Evolutionary conservation across 2,329 filamentous ascomycete genomes (phyloP).

Genomic region (Lasiodiplodia sp.): DNA sequence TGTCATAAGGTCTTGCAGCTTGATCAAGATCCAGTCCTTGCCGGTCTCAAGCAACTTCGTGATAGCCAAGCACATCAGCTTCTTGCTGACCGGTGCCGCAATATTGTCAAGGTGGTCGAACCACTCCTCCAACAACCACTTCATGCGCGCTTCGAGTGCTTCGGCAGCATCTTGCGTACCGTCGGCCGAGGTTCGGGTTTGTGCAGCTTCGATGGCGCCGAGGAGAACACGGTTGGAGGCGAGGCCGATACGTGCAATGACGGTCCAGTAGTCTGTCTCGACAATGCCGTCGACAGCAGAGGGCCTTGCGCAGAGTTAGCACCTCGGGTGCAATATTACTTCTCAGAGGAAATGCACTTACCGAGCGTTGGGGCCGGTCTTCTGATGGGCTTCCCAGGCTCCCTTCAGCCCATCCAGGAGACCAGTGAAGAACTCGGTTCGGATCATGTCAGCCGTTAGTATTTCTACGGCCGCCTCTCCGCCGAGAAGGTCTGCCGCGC

Average conservation of each 20-base stretch:
- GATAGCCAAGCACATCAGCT: conserved; percentile 75
- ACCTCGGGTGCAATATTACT: no score
- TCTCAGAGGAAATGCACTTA: background rate
- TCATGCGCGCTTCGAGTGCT: conserved; percentile 47
- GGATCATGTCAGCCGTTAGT: conserved; percentile 62
- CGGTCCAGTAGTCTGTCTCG: conserved; percentile 83
- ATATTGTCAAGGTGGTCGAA: conserved; percentile 74
- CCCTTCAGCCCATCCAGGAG: conserved; percentile 55
- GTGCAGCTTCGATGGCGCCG: conserved; percentile 54
- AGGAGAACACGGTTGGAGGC: conserved; percentile 74
- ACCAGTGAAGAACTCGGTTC: conserved; percentile 64
- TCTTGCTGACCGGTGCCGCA: conserved; percentile 69
- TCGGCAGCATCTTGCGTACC: conserved; percentile 37
- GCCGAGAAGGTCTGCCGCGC: conserved; percentile 60
- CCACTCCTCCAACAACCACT: conserved; percentile 65
- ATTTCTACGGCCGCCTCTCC: conserved; percentile 59
- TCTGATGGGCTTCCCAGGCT: conserved; percentile 74
- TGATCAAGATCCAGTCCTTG: conserved; percentile 63
- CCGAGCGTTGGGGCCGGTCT: conserved; percentile 71
- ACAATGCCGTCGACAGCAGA: conserved; percentile 76
- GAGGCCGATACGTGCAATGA: conserved; percentile 80
- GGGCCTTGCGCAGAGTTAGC: conserved; percentile 52
- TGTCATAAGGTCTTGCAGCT: conserved; percentile 75
- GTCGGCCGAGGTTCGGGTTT: conserved; percentile 32
- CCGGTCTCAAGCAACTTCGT: conserved; percentile 74